Evolutionary conservation across 306 rosid species (phyloP), one percentile per base, ranked within the genome.

Genomic region (Trichosanthes truncata): DNA sequence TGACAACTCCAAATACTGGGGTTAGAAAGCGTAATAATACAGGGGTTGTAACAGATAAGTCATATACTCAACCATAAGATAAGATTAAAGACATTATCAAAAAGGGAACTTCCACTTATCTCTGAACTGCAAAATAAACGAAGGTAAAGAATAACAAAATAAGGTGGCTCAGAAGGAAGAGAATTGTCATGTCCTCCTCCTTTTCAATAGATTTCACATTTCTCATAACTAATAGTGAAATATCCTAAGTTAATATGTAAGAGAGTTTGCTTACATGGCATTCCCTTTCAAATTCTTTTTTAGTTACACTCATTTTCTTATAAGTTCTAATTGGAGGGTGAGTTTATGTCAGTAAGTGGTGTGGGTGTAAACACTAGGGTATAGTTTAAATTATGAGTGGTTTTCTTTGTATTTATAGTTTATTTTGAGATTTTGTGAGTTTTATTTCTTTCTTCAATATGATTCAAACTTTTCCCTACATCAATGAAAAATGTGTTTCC

Each of bases 1-100:
- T 74, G 33, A 71, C 59, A 36, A 26, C 77, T 80, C 36, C 29
- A 79, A 72, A 43, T 35, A 79, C 23, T 25, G 17, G 80, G 82
- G 29, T 73, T 2, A 6, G 17, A 12, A 25, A 15, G 7, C 13
- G 11, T 46, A 45, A 74, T 45, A 25, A 51, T 26, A 33, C 26
- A 15, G 26, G 74, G 41, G 33, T 31, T 38, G 75, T 41, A 43
- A 41, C 43, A 74, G 49, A 74, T 49, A 49, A 15, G 43, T 73
- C 12, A 23, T 72, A 46, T 73, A 74, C 78, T 49, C 61, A 49
- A 72, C 10, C 60, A 74, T 46, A 74, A 48, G 59, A 74, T 46
- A 74, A 48, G 59, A 69, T 67, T 41, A 41, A 72, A 43, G 55
- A 43, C 52, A 40, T 68, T 13, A 68, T 68, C 9, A 1, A 40